Percentiles rank a stretch among this genome's conserved stretches.
phyloP scores from a whole-genome alignment of 371 early-diverging fungal species.

The Apophysomyces trapeziformis region DNA sequence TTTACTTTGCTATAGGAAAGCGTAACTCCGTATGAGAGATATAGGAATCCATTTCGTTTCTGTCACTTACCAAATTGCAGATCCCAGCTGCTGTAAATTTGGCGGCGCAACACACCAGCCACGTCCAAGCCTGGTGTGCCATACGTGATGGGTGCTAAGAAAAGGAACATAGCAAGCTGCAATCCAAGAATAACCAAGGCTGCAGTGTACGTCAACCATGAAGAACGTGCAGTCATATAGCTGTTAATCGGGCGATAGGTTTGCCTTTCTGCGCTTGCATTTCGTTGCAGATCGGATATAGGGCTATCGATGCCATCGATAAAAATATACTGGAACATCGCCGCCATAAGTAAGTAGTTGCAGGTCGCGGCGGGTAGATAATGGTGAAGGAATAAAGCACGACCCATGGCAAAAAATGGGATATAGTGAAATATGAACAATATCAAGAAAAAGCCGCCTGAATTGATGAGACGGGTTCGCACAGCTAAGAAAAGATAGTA shows the following conservation, averaged over 20 bases:
- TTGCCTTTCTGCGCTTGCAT: conserved; percentile 15
- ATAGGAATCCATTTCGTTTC: background rate
- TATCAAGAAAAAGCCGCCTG: conserved; percentile 81
- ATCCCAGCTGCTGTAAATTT: conserved; percentile 81
- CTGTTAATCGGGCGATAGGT: conserved; percentile 25
- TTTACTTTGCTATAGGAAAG: background rate
- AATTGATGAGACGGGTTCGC: conserved; percentile 62
- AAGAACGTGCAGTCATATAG: conserved; percentile 28
- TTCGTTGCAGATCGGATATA: conserved; percentile 44
- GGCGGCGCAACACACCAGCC: conserved; percentile 65
- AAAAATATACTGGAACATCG: conserved; percentile 70
- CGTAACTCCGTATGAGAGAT: background rate
- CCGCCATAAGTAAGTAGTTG: conserved; percentile 76
- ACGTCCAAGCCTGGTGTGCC: conserved; percentile 62
- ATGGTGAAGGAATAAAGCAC: conserved; percentile 97
- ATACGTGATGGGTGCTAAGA: conserved; percentile 70
- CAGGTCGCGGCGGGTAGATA: conserved; percentile 91
- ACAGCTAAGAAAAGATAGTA: conserved; percentile 41
- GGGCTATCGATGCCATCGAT: conserved; percentile 64
- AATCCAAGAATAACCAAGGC: conserved; percentile 51
- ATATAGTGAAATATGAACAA: conserved; percentile 93
- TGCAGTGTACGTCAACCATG: conserved; percentile 31
- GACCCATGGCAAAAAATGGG: conserved; percentile 97
- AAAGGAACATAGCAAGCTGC: conserved; percentile 59
- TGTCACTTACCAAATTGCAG: conserved; percentile 74